Evolutionary conservation across 306 rosid genomes (phyloP).

Genomic region (Purshia tridentata): DNA sequence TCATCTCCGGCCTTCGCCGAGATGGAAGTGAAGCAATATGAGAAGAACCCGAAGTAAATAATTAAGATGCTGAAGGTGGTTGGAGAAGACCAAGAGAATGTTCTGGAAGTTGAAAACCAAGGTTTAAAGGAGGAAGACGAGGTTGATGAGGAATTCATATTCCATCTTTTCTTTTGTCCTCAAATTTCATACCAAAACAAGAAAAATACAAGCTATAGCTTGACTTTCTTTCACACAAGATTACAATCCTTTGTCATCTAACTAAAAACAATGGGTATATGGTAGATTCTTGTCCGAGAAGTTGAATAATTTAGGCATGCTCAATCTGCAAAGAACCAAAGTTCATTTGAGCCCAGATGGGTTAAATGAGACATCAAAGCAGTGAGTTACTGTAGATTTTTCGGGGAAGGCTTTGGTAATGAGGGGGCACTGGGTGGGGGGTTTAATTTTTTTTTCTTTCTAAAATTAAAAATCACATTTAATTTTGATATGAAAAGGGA

Average conservation of each 20-base stretch:
- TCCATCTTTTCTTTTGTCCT: neutral
- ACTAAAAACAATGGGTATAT: neutral
- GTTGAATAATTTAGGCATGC: neutral
- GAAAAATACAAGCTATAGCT: neutral
- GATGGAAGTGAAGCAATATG: conserved; percentile 56
- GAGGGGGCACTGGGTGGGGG: no score
- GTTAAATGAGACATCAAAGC: no score
- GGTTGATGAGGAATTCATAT: neutral
- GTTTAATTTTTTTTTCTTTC: no score
- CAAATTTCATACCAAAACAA: neutral
- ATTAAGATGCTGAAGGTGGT: conserved; percentile 40
- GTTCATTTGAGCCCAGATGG: neutral
- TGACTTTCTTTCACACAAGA: neutral
- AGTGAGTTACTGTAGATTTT: no score
- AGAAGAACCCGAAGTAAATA: conserved; percentile 53
- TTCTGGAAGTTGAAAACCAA: conserved; percentile 1
- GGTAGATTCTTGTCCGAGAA: neutral
- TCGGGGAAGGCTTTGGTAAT: no score
- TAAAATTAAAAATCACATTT: no score
- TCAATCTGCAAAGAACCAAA: neutral
- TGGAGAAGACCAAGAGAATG: conserved; percentile 27
- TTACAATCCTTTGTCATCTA: neutral
- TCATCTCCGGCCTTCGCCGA: conserved; percentile 60
- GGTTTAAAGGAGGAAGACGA: conserved; percentile 36
- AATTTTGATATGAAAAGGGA: no score